Percentiles rank a stretch among this genome's conserved stretches.
These are phyloP conservation scores for Lactarius hengduanensis DNA, from an alignment of 768 basidiomycete species.

Conservation along the genomic window DNA sequence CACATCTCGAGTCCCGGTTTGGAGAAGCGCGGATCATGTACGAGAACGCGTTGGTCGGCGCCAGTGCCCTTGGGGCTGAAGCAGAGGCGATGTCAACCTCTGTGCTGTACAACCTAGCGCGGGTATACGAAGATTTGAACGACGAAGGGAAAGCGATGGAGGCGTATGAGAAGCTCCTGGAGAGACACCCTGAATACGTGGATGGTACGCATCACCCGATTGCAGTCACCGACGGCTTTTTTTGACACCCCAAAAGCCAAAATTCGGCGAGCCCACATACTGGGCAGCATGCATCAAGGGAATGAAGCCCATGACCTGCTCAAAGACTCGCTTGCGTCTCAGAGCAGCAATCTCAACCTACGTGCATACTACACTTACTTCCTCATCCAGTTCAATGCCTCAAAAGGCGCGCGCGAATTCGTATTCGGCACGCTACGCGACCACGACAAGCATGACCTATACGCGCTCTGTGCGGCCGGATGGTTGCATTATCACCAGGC, in stretches of 20 bases:
- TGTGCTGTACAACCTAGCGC: slow-evolving; percentile 86
- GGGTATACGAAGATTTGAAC: slow-evolving; percentile 85
- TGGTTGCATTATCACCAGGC: slow-evolving; percentile 85
- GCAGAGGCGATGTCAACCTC: slow-evolving; percentile 77
- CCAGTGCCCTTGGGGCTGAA: slow-evolving; percentile 45
- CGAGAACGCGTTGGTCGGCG: slow-evolving; percentile 67
- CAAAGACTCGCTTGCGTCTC: slow-evolving; percentile 83
- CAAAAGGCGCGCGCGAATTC: slow-evolving; percentile 80
- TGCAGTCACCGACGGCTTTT: neutral
- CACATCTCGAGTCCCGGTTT: slow-evolving; percentile 64
- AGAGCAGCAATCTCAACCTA: slow-evolving; percentile 76
- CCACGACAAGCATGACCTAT: slow-evolving; percentile 83
- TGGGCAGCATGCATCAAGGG: slow-evolving; percentile 62
- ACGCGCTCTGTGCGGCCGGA: slow-evolving; percentile 86
- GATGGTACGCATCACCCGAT: slow-evolving; percentile 61
- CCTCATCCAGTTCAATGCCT: slow-evolving; percentile 73
- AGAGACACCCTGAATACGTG: slow-evolving; percentile 93
- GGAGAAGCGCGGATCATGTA: slow-evolving; percentile 62
- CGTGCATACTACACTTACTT: slow-evolving; percentile 94
- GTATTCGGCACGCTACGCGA: slow-evolving; percentile 87
- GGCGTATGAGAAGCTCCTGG: slow-evolving; percentile 82
- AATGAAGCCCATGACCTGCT: slow-evolving; percentile 85
- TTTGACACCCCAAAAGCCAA: slow-evolving; percentile 59
- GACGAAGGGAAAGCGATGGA: slow-evolving; percentile 72
- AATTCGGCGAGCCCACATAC: slow-evolving; percentile 84